Conservation (phyloP, 2,329 filamentous ascomycete genomes). For the Penicillium italicum region DNA sequence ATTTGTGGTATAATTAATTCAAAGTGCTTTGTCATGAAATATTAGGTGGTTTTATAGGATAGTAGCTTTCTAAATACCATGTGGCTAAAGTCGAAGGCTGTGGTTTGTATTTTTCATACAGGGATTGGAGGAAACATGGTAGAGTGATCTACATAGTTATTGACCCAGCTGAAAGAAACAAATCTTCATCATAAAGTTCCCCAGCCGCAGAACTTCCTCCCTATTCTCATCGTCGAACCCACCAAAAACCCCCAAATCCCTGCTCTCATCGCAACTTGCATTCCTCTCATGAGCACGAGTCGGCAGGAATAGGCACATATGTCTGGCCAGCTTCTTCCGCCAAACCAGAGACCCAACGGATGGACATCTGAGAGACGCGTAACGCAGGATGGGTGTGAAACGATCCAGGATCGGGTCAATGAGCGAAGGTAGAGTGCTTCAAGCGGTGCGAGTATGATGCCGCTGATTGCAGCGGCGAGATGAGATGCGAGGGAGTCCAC, state of each 20-base stretch:
- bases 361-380: constrained; percentile 31
- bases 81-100: too few species aligned
- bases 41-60: too few species aligned
- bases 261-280: constrained; percentile 38
- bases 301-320: constrained; percentile 37
- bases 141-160: neutral
- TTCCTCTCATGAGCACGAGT: constrained; percentile 35
- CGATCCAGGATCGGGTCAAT: constrained; percentile 37
- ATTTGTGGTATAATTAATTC: too few species aligned
- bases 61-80: too few species aligned
- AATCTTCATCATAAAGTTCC: constrained; percentile 26
- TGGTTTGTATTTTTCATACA: too few species aligned
- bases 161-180: neutral
- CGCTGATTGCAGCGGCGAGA: constrained; percentile 37
- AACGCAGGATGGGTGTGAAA: constrained; percentile 24
- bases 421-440: constrained; percentile 42
- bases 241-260: constrained; percentile 40
- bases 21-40: too few species aligned
- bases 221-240: constrained; percentile 38
- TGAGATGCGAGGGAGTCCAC: constrained; percentile 44
- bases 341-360: constrained; percentile 33
- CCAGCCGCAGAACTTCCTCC: constrained; percentile 41
- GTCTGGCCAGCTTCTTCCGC: constrained; percentile 31
- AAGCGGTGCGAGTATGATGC: constrained; percentile 39
- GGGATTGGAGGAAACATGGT: neutral